Base-by-base conservation (phyloP, 352 stramenopile genomes). In the Phytophthora melonis region DNA sequence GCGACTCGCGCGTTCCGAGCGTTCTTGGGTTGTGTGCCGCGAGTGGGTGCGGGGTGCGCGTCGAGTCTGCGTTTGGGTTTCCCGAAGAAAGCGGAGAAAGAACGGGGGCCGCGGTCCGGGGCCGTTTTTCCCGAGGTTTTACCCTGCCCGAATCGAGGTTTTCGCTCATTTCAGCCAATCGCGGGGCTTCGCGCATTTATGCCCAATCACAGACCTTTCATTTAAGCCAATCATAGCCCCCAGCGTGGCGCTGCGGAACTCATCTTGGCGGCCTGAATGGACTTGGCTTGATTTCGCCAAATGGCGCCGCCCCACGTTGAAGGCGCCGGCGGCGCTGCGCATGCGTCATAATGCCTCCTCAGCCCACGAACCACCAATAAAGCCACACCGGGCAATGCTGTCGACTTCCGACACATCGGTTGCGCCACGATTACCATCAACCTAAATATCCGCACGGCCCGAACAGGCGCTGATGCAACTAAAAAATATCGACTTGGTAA, bases 21-120 rank as follows among this genome's bases (percentile, higher is more conserved):
- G 72, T 74, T 75, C 65, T 78, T 82, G 68, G 57, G 64, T 82
- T 82, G 63, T 82, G 71, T 47, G 62, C 43, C 32, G 54, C 54
- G 30, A 66, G 67, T 61, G 63, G 43, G 63, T 70, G 63, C 63
- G 63, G 63, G 63, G 63, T 68, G 41, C 43, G 59, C 66, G 58
- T 74, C 66, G 66, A 74, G 58, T 73, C 66, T 73, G 50, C 66
- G 66, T 73, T 34, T 74, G 53, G 66, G 58, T 57, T 66, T 65
- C 57, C 41, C 63, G 43, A 57, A 70, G 63, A 70, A 62, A 58
- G 43, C 56, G 68, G 66, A 67, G 39, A 72, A 70, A 69, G 57
- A 66, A 61, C 63, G 50, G 58, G 62, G 57, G 54, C 34, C 13
- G 14, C 55, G 58, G 64, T 66, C 61, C 58, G 39, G 16, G 43